phyloP scores from a whole-genome alignment of 2,329 filamentous ascomycete species.

The Malbranchea cinnamomea region DNA sequence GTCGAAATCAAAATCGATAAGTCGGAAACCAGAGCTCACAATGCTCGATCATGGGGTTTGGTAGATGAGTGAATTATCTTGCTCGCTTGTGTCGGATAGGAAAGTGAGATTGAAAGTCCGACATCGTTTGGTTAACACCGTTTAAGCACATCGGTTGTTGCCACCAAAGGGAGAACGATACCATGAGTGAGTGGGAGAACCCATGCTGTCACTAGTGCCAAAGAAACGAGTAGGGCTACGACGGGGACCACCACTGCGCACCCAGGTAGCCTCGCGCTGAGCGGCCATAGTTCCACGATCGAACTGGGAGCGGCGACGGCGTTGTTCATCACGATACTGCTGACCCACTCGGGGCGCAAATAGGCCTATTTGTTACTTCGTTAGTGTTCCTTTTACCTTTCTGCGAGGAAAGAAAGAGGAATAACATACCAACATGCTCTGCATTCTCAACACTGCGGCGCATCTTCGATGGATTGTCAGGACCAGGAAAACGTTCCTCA shows the following conservation, averaged over 20 bases:
- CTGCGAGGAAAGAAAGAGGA: slow-evolving; percentile 1
- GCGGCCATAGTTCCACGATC: slow-evolving; percentile 67
- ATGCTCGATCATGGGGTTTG: background rate
- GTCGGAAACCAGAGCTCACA: background rate
- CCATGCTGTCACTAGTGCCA: background rate
- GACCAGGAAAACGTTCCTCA: slow-evolving; percentile 60
- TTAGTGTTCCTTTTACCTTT: no score
- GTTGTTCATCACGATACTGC: slow-evolving; percentile 59
- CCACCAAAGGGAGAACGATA: slow-evolving; percentile 3
- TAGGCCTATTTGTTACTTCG: slow-evolving; percentile 39
- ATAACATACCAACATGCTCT: slow-evolving; percentile 56
- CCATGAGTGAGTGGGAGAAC: slow-evolving; percentile 4
- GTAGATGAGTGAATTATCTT: no score
- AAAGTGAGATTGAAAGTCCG: no score
- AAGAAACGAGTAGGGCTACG: background rate
- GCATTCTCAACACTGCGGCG: slow-evolving; percentile 78
- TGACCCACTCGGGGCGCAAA: slow-evolving; percentile 68
- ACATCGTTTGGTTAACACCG: no score
- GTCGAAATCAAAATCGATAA: slow-evolving; percentile 1
- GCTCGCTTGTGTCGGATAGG: no score
- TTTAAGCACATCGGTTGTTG: no score
- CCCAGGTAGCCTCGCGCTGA: slow-evolving; percentile 36
- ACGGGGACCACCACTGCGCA: slow-evolving; percentile 6
- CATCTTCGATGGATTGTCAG: slow-evolving; percentile 78
- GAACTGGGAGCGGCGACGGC: slow-evolving; percentile 60